phyloP scores from a whole-genome alignment of 1,284 basidiomycete genomes.

The Filobasidium uniguttulatum region DNA sequence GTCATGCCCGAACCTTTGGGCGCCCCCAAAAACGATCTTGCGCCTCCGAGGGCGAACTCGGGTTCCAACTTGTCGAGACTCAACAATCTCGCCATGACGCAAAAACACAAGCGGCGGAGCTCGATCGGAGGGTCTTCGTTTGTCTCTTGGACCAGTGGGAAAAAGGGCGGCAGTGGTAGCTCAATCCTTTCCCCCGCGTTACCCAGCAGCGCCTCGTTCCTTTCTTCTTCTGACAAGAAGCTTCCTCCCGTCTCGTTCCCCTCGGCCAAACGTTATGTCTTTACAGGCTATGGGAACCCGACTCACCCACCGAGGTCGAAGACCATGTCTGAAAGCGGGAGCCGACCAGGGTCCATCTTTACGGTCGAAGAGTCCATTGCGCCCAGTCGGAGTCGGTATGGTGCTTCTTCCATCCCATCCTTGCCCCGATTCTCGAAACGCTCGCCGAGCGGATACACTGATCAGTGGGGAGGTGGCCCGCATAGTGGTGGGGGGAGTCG shows the following conservation, averaged over 20 bases:
- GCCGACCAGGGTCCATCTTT: slow-evolving; percentile 32
- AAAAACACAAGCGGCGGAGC: slow-evolving; percentile 19
- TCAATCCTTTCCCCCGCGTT: slow-evolving; percentile 3
- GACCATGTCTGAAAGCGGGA: slow-evolving; percentile 24
- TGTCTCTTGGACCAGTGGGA: slow-evolving; percentile 18
- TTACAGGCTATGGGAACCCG: slow-evolving; percentile 26
- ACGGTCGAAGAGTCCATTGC: slow-evolving; percentile 20
- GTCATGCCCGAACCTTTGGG: slow-evolving; percentile 36
- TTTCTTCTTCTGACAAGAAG: background rate
- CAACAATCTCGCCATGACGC: background rate
- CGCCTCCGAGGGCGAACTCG: slow-evolving; percentile 5
- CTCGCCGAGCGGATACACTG: background rate
- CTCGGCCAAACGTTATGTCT: slow-evolving; percentile 34
- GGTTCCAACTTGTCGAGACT: no score
- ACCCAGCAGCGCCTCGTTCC: background rate
- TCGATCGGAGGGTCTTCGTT: slow-evolving; percentile 26
- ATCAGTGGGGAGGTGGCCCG: background rate
- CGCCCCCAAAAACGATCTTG: slow-evolving; percentile 9
- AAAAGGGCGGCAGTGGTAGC: slow-evolving; percentile 20
- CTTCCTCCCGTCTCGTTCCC: slow-evolving; percentile 33
- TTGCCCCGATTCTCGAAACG: background rate
- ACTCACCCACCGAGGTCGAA: slow-evolving; percentile 3
- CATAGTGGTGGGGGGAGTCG: background rate
- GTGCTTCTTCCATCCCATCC: background rate
- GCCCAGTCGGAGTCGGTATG: slow-evolving; percentile 1